Conservation (phyloP, 805 yeast genomes). For the Aciculoconidium aculeatum region DNA sequence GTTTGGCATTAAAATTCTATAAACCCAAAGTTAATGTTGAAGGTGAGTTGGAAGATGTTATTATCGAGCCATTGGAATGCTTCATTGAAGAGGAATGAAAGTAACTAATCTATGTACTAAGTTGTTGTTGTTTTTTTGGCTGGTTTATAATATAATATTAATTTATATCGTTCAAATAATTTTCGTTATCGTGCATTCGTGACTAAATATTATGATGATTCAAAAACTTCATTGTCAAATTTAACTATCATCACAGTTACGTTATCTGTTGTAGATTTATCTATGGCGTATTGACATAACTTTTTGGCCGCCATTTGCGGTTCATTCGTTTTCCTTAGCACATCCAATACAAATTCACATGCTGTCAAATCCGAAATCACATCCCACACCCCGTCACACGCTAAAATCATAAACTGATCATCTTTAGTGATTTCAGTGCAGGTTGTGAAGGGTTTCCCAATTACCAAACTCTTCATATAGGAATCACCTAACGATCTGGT, state of each 20-base stretch:
- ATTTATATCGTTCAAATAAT: too few relatives aligned
- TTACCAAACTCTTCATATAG: conserved; percentile 84
- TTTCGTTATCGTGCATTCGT: too few relatives aligned
- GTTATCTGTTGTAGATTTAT: conserved; percentile 80
- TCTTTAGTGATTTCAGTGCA: conserved; percentile 61
- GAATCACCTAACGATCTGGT: conserved; percentile 90
- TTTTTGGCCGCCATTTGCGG: conserved; percentile 63
- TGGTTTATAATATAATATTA: too few relatives aligned
- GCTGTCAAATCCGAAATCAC: conserved; percentile 84
- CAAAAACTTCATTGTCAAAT: conserved; percentile 42
- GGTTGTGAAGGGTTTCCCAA: conserved; percentile 90
- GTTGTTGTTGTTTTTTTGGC: too few relatives aligned
- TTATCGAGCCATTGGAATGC: background rate
- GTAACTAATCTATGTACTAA: too few relatives aligned
- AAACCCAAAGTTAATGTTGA: conserved; percentile 28
- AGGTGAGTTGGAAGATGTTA: conserved; percentile 6
- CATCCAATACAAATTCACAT: conserved; percentile 57
- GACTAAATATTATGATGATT: background rate
- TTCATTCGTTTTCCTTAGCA: conserved; percentile 31
- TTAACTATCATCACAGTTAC: conserved; percentile 87
- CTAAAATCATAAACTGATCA: conserved; percentile 80
- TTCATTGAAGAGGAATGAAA: background rate
- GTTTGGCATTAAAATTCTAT: conserved; percentile 46
- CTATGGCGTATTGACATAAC: conserved; percentile 69
- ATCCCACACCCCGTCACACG: conserved; percentile 98